Conservation (phyloP, 2,329 filamentous ascomycete species). For the Botrytis deweyae region DNA sequence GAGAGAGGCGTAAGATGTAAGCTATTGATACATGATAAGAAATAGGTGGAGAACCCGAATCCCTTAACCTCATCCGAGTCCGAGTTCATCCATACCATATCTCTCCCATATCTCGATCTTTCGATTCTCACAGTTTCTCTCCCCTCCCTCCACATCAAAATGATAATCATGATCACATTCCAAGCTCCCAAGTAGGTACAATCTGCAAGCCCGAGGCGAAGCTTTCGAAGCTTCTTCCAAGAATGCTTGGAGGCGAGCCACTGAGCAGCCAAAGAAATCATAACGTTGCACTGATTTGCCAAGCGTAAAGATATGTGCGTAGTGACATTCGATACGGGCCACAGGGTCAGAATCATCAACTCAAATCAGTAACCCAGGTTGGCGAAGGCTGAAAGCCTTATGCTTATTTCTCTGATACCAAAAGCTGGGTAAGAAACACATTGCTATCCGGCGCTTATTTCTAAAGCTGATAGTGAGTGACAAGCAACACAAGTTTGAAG, state of each 20-base stretch:
- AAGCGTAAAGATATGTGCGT: not conserved
- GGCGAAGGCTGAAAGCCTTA: not conserved
- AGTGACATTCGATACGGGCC: not conserved
- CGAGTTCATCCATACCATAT: not conserved
- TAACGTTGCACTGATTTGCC: not conserved
- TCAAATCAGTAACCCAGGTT: not conserved
- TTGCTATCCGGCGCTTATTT: not conserved
- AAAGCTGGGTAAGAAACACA: not conserved
- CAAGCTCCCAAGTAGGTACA: not conserved
- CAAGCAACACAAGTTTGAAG: not conserved
- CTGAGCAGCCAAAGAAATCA: not conserved
- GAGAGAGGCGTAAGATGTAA: not conserved
- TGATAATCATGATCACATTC: not conserved
- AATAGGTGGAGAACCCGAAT: not conserved
- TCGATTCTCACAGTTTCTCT: no score
- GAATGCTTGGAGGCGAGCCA: not conserved
- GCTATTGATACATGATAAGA: not conserved
- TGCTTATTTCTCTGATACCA: not conserved
- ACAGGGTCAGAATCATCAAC: not conserved
- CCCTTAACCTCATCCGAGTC: not conserved
- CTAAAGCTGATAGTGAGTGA: not conserved
- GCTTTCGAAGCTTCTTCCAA: conserved; percentile 1
- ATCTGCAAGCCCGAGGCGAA: conserved; percentile 14
- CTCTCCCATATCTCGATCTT: not conserved
- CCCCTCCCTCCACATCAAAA: not conserved